These are phyloP conservation scores for Chaetomiaceae sp. DNA, from an alignment of 2,329 filamentous ascomycete genomes.

Conservation along the genomic window DNA sequence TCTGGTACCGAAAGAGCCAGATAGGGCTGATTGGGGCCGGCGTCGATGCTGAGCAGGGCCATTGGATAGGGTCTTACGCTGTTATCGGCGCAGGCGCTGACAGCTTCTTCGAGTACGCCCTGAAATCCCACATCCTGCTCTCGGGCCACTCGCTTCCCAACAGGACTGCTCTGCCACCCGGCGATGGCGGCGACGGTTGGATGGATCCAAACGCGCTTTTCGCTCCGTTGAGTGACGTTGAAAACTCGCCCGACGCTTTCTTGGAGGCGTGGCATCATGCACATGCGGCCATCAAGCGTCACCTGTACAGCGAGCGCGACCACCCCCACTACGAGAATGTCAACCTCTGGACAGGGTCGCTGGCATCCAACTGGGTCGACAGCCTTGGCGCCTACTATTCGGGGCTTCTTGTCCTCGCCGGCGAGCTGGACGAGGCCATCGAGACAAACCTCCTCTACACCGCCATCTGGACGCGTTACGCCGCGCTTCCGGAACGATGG, in stretches of 20 bases:
- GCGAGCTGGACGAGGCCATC: slow-evolving; percentile 85
- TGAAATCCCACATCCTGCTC: slow-evolving; percentile 88
- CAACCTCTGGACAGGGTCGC: slow-evolving; percentile 81
- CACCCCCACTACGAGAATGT: slow-evolving; percentile 93
- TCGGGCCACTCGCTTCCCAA: slow-evolving; percentile 66
- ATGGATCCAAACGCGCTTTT: slow-evolving; percentile 62
- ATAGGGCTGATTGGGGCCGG: slow-evolving; percentile 87
- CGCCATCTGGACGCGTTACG: slow-evolving; percentile 89
- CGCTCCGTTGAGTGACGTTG: slow-evolving; percentile 54
- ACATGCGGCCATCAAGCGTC: slow-evolving; percentile 80
- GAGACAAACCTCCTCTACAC: slow-evolving; percentile 87
- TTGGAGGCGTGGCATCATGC: slow-evolving; percentile 78
- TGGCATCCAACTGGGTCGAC: slow-evolving; percentile 91
- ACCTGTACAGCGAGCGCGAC: slow-evolving; percentile 78
- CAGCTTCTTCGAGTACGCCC: slow-evolving; percentile 96
- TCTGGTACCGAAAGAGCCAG: slow-evolving; percentile 83
- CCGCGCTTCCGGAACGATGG: slow-evolving; percentile 92
- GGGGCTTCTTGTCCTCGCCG: slow-evolving; percentile 77
- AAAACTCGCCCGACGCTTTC: slow-evolving; percentile 73
- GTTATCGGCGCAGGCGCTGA: slow-evolving; percentile 95
- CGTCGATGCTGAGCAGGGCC: slow-evolving; percentile 80
- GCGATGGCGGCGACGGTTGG: slow-evolving; percentile 38
- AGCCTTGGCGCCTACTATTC: slow-evolving; percentile 94
- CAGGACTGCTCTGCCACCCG: slow-evolving; percentile 38
- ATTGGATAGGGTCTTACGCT: slow-evolving; percentile 85